Percentiles rank a stretch among this genome's conserved stretches.
Evolutionary conservation across 495 filamentous ascomycete genomes (phyloP).

Genomic region (Astrothelium subdiscretum): DNA sequence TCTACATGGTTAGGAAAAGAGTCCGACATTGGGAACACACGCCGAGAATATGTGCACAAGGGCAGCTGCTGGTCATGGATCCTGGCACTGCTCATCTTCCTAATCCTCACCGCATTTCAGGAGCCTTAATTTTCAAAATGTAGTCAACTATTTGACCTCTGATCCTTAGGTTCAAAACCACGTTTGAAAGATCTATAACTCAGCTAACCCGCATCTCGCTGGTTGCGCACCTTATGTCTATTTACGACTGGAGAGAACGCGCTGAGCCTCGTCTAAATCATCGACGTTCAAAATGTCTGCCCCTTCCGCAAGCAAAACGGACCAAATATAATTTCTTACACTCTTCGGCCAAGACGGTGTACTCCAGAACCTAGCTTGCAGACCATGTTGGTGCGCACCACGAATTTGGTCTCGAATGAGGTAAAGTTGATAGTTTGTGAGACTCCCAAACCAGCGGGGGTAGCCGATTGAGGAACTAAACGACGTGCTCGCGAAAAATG

Average conservation of each 20-base stretch:
- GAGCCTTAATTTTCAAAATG: too few species aligned
- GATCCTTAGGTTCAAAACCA: too few species aligned
- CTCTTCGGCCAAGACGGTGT: slow-evolving; percentile 65
- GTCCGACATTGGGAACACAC: neutral
- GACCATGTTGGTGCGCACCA: slow-evolving; percentile 55
- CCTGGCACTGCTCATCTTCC: too few species aligned
- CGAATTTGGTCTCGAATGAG: slow-evolving; percentile 52
- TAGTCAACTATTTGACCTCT: too few species aligned
- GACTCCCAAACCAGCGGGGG: slow-evolving; percentile 28
- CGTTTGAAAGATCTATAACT: neutral
- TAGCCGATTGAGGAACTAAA: slow-evolving; percentile 36
- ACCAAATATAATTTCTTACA: slow-evolving; percentile 63
- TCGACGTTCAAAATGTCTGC: slow-evolving; percentile 68
- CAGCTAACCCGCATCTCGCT: too few species aligned
- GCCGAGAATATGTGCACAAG: too few species aligned
- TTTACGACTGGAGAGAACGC: slow-evolving; percentile 14
- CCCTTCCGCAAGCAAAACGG: slow-evolving; percentile 56
- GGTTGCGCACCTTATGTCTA: slow-evolving; percentile 31
- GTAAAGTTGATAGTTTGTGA: slow-evolving; percentile 42
- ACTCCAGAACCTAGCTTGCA: slow-evolving; percentile 73
- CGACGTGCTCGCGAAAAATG: slow-evolving; percentile 43
- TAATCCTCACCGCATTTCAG: too few species aligned
- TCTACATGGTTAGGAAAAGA: neutral
- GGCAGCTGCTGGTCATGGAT: too few species aligned
- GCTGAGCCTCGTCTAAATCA: slow-evolving; percentile 46